Base-by-base conservation (phyloP, 2,329 filamentous ascomycete genomes). In the Colletotrichum sp. region DNA sequence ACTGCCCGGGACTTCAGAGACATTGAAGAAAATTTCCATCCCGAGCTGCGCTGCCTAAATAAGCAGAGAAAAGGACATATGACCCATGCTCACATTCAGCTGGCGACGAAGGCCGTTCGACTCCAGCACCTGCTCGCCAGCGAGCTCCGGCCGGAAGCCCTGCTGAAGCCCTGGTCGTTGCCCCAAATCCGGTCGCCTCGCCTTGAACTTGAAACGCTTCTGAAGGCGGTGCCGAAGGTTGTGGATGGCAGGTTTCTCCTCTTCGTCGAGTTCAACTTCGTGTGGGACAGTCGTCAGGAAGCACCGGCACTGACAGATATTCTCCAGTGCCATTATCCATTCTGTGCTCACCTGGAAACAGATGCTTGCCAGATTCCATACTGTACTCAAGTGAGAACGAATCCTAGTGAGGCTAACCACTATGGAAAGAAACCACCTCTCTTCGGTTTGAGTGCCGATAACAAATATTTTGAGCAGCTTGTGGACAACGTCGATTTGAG, bases 401-500 rank as follows among this genome's bases (percentile, higher is more conserved):
- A 24, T 24, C 21, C 21, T 24, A 24, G 21, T 24, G 21, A 24
- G 21, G 21, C 21, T 24, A 24, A 3, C 21, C 21, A 24, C 21
- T 24, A 24, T 24, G 21, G 21, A 24, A 24, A 24, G 21, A 24
- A 24, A 24, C 21, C 21, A 24, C 21, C 3, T 24, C 21, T 43
- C 9, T 43, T 43, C 2, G 18, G 38, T 48, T 48, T 3, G 38
- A 48, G 18, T 48, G 43, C 43, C n/a, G n/a, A 52, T 13, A 52
- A 52, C 10, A 52, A 7, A 52, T 52, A 52, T 52, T 21, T 52
- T 4, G 43, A 52, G 43, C 43, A 52, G 18, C 43, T 52, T 48
- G 18, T n/a, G 43, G 18, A 1, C 0, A 21, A 48, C 5, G 18
- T 1, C 5, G 1, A 1, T 48, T n/a, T 21, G 5, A 1, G 7